Evolutionary conservation across 768 basidiomycete genomes (phyloP).

Genomic region (Sarcodon sp.): DNA sequence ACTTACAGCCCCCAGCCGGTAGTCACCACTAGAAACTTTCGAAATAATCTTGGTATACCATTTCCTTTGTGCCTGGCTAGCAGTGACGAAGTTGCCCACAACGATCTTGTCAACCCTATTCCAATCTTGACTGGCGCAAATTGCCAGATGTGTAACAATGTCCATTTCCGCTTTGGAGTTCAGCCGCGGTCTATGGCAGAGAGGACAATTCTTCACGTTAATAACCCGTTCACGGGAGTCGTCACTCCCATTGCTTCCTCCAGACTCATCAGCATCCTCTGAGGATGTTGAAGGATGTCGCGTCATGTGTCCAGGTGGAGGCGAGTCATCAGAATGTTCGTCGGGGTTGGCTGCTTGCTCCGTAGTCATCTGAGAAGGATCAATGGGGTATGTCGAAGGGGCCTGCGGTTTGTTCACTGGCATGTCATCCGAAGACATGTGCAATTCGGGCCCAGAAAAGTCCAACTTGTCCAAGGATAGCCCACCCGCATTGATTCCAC

Average conservation of each 20-base stretch:
- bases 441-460: slow-evolving; percentile 33
- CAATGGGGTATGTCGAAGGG: slow-evolving; percentile 18
- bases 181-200: slow-evolving; percentile 83
- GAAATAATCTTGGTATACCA: slow-evolving; percentile 88
- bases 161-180: slow-evolving; percentile 85
- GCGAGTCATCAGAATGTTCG: background rate
- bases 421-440: slow-evolving; percentile 10
- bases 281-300: slow-evolving; percentile 27
- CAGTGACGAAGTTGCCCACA: slow-evolving; percentile 90
- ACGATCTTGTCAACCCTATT: slow-evolving; percentile 78
- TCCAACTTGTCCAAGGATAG: slow-evolving; percentile 39
- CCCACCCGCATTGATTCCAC: slow-evolving; percentile 22
- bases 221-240: slow-evolving; percentile 72
- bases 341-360: slow-evolving; percentile 4
- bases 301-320: slow-evolving; percentile 3
- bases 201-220: slow-evolving; percentile 88
- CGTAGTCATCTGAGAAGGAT: slow-evolving; percentile 12
- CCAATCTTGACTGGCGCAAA: slow-evolving; percentile 94
- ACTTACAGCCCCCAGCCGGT: slow-evolving; percentile 81
- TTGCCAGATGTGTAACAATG: slow-evolving; percentile 92
- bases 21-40: slow-evolving; percentile 79
- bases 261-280: slow-evolving; percentile 21
- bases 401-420: slow-evolving; percentile 35
- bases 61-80: slow-evolving; percentile 91
- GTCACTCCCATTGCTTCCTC: slow-evolving; percentile 9